phyloP scores from a whole-genome alignment of 148 eudicot genomes.

The Amaranthus palmeri region DNA sequence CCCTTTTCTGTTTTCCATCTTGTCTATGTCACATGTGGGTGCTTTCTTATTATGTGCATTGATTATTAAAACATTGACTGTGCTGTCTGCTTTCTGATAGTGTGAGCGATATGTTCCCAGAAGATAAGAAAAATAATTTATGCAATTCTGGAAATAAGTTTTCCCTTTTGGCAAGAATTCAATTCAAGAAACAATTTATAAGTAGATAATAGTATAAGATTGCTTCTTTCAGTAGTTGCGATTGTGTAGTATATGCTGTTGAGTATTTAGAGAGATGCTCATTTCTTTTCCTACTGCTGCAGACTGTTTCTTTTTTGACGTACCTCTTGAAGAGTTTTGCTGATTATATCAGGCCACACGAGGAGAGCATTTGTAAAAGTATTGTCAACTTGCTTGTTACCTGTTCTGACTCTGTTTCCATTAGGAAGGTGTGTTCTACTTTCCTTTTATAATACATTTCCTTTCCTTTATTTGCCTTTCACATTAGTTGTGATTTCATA shows the following conservation, averaged over 20 bases:
- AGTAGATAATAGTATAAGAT: background rate
- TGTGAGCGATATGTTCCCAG: background rate
- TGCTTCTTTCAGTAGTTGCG: background rate
- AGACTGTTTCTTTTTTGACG: slow-evolving; percentile 95
- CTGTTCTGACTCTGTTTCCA: slow-evolving; percentile 95
- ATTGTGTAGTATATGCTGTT: background rate
- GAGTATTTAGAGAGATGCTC: background rate
- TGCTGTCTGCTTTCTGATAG: too few relatives aligned
- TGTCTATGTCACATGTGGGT: too few relatives aligned
- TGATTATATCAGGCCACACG: slow-evolving; percentile 88
- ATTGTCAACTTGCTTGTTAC: slow-evolving; percentile 94
- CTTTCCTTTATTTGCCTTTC: background rate
- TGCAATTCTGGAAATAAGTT: too few relatives aligned
- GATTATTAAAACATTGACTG: too few relatives aligned
- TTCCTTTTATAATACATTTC: background rate
- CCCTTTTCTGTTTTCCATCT: too few relatives aligned
- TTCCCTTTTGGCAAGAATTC: background rate
- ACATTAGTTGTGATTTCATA: slow-evolving; percentile 7
- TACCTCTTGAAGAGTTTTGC: slow-evolving; percentile 92
- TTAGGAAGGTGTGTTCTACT: slow-evolving; percentile 54
- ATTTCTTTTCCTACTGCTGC: slow-evolving; percentile 32
- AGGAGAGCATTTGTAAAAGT: slow-evolving; percentile 97
- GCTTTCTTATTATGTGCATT: too few relatives aligned
- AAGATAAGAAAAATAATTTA: background rate
- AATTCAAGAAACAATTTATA: background rate